These are phyloP conservation scores for Kondoa malvinella DNA, from an alignment of 768 basidiomycete species.

Conservation along the genomic window DNA sequence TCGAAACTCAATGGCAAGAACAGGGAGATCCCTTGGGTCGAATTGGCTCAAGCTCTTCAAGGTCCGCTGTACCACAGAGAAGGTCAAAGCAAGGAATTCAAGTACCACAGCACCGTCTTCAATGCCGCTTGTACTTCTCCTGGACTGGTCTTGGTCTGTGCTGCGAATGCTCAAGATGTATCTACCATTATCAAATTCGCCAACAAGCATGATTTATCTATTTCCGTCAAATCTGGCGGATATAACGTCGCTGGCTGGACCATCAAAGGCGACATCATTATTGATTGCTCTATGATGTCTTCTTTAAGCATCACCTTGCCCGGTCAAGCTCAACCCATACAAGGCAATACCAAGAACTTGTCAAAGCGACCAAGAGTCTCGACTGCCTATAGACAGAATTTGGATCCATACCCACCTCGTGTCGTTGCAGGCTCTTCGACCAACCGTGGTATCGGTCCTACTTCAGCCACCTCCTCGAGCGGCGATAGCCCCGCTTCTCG, in stretches of 20 bases:
- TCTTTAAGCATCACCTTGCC: constrained; percentile 37
- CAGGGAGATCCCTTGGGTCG: no score
- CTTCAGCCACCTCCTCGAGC: not conserved
- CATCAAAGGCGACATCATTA: constrained; percentile 68
- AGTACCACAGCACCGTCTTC: not conserved
- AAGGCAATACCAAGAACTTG: not conserved
- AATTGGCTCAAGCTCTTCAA: not conserved
- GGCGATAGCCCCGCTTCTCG: not conserved
- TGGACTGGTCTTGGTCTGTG: not conserved
- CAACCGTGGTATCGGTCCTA: not conserved
- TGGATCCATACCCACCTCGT: not conserved
- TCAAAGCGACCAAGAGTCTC: not conserved
- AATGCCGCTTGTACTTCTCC: not conserved
- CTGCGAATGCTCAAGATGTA: not conserved
- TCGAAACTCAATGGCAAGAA: no score
- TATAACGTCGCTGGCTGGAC: constrained; percentile 84
- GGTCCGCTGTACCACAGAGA: not conserved
- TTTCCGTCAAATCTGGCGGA: constrained; percentile 73
- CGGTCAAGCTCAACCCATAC: not conserved
- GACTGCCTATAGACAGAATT: not conserved
- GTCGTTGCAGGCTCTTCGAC: not conserved
- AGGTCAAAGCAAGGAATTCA: not conserved
- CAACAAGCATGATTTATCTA: constrained; percentile 46
- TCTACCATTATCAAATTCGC: constrained; percentile 56
- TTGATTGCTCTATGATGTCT: constrained; percentile 55